Evolutionary conservation across 768 basidiomycete species (phyloP).

Genomic region (Mycena belliarum): DNA sequence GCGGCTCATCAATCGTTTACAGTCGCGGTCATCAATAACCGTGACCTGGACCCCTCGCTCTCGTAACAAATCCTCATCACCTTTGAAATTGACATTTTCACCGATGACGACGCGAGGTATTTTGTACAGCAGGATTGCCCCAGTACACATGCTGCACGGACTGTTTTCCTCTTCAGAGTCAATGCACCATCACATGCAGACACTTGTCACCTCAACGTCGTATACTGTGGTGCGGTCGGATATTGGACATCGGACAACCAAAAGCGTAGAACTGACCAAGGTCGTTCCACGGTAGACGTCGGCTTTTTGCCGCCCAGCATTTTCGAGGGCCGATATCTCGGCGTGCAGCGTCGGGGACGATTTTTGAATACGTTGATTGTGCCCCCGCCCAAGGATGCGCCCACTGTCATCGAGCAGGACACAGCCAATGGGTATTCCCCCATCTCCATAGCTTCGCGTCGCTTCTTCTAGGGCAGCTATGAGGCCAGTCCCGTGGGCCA

Average conservation of each 20-base stretch:
- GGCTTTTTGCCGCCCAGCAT: slow-evolving; percentile 51
- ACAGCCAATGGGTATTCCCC: slow-evolving; percentile 67
- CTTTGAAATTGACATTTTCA: slow-evolving; percentile 56
- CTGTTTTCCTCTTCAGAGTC: slow-evolving; percentile 26
- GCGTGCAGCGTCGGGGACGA: slow-evolving; percentile 37
- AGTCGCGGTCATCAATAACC: slow-evolving; percentile 48
- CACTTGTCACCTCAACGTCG: slow-evolving; percentile 34
- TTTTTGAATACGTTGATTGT: slow-evolving; percentile 39
- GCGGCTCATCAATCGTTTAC: slow-evolving; percentile 53
- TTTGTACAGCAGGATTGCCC: slow-evolving; percentile 61
- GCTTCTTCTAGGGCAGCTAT: slow-evolving; percentile 36
- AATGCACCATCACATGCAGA: not conserved
- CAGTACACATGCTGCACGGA: slow-evolving; percentile 69
- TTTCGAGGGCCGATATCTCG: slow-evolving; percentile 43
- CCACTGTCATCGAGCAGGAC: slow-evolving; percentile 33
- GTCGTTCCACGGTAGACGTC: slow-evolving; percentile 48
- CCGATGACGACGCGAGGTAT: slow-evolving; percentile 69
- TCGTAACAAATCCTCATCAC: slow-evolving; percentile 55
- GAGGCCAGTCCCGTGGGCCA: not conserved
- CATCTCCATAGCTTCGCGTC: slow-evolving; percentile 45
- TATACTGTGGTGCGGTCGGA: slow-evolving; percentile 29
- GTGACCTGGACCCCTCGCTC: slow-evolving; percentile 55
- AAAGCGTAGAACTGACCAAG: slow-evolving; percentile 39
- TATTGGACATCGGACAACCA: not conserved
- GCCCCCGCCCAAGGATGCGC: slow-evolving; percentile 33